Base-by-base conservation (phyloP, 2,329 filamentous ascomycete genomes). In the Boeremia lycopersici region DNA sequence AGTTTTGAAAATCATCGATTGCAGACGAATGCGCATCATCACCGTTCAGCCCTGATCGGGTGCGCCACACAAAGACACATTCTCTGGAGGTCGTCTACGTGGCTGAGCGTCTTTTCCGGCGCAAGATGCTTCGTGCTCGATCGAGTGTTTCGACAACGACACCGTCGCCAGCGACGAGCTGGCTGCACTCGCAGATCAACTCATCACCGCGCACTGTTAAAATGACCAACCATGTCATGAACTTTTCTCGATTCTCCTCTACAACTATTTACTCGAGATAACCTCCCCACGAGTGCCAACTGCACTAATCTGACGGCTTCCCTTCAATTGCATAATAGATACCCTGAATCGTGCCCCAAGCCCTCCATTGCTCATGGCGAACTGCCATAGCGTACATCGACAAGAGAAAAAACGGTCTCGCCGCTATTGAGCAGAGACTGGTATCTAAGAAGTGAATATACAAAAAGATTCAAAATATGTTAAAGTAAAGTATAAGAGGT, bases 401-500 rank as follows among this genome's bases (percentile, higher is more conserved):
- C 60, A 69, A 62, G 56, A 67, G 46, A 63, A 64, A 64, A 72
- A 73, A 72, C 69, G 65, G 66, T 72, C 71, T 63, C 63, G 69
- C 69, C 63, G 48, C 62, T 46, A 36, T 35, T 57, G 64, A 60
- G 62, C 71, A 56, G 62, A 68, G 71, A 74, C 72, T 73, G 73
- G 73, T 76, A 76, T 76, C 73, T 74, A 74, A 72, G 73, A 76
- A 76, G 60, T 42, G 69, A 74, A 72, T 71, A 63, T 66, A 50
- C 66, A 61, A 19, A 62, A 49, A 43, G 51, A 56, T 58, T 50
- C 53, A 60, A 54, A 60, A 64, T 63, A 63, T 64, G 59, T 65
- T 64, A 69, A 66, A 66, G 52, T 65, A 59, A 65, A 65, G 57
- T 69, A 67, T 68, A 64, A 60, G 19, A 55, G 44, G 56, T 61